These are phyloP conservation scores for Endocarpon pusillum DNA, from an alignment of 495 filamentous ascomycete genomes.

Conservation along the genomic window DNA sequence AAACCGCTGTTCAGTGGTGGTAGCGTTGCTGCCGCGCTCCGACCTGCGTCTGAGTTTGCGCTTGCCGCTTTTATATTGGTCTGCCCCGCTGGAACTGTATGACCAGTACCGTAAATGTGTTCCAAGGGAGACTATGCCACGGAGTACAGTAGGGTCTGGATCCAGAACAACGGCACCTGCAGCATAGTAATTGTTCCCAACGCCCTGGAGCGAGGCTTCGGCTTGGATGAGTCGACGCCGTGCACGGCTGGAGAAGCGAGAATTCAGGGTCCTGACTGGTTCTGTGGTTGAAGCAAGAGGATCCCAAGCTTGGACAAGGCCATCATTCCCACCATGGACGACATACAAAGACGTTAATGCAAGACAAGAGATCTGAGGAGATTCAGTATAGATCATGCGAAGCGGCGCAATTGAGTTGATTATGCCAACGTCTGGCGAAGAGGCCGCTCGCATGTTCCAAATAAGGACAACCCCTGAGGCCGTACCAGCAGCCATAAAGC, in stretches of 20 bases:
- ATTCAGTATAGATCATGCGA: slow-evolving; percentile 77
- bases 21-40: slow-evolving; percentile 40
- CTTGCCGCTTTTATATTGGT: slow-evolving; percentile 47
- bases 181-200: slow-evolving; percentile 64
- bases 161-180: slow-evolving; percentile 74
- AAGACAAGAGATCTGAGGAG: slow-evolving; percentile 72
- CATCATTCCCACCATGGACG: slow-evolving; percentile 87
- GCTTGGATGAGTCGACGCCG: slow-evolving; percentile 57
- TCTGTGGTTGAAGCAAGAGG: slow-evolving; percentile 63
- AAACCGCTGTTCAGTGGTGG: slow-evolving; percentile 34
- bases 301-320: slow-evolving; percentile 94
- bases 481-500: slow-evolving; percentile 69
- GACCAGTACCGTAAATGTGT: slow-evolving; percentile 83
- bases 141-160: slow-evolving; percentile 73
- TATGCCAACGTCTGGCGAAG: slow-evolving; percentile 28
- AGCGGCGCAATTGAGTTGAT: slow-evolving; percentile 45
- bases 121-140: slow-evolving; percentile 81
- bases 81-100: slow-evolving; percentile 57
- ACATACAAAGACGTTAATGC: slow-evolving; percentile 74
- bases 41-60: slow-evolving; percentile 37
- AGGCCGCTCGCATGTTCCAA: slow-evolving; percentile 66
- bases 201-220: slow-evolving; percentile 43
- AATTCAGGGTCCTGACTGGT: slow-evolving; percentile 78
- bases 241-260: slow-evolving; percentile 67
- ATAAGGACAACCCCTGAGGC: slow-evolving; percentile 57